A percentile compares a stretch with the other conserved stretches of the same genome.
Conservation (phyloP, 2,329 filamentous ascomycete genomes). For the Arthrobotrys conoides region DNA sequence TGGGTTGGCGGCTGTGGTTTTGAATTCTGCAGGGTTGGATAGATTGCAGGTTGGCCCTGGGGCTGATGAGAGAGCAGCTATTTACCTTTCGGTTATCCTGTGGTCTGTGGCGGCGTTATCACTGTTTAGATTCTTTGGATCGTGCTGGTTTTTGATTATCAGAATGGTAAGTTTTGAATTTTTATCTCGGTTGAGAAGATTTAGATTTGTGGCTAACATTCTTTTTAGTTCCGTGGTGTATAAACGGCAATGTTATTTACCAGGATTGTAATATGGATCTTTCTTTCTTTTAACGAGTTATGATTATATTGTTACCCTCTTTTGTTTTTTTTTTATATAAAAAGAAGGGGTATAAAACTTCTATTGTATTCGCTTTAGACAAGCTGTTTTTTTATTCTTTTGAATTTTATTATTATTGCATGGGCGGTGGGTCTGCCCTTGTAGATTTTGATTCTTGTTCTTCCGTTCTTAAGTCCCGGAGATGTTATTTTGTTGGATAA, state of each 20-base stretch:
- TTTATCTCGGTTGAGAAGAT: neutral
- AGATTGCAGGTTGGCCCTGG: constrained; percentile 71
- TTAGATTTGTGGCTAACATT: constrained; percentile 42
- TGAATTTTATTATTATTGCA: neutral
- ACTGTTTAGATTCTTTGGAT: constrained; percentile 87
- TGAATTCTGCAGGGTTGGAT: constrained; percentile 87
- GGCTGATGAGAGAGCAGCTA: constrained; percentile 74
- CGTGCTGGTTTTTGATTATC: constrained; percentile 91
- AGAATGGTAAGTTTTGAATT: constrained; percentile 78
- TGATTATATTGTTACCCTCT: constrained; percentile 26
- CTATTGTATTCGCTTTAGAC: constrained; percentile 23
- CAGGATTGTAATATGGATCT: constrained; percentile 31
- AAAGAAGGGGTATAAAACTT: neutral
- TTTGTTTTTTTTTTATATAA: neutral
- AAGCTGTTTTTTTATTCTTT: neutral
- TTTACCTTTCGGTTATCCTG: constrained; percentile 88
- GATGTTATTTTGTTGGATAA: too few relatives aligned
- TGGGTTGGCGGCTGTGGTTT: constrained; percentile 84
- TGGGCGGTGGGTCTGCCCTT: too few relatives aligned
- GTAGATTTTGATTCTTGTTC: neutral
- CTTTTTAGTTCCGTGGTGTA: constrained; percentile 64
- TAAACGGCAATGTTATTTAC: constrained; percentile 56
- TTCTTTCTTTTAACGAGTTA: constrained; percentile 27
- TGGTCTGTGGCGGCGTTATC: constrained; percentile 90
- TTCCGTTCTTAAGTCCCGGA: too few relatives aligned